A percentile compares a stretch with the other conserved stretches of the same genome.
Conservation (phyloP, 1,284 basidiomycete species). For the Chondrostereum purpureum region DNA sequence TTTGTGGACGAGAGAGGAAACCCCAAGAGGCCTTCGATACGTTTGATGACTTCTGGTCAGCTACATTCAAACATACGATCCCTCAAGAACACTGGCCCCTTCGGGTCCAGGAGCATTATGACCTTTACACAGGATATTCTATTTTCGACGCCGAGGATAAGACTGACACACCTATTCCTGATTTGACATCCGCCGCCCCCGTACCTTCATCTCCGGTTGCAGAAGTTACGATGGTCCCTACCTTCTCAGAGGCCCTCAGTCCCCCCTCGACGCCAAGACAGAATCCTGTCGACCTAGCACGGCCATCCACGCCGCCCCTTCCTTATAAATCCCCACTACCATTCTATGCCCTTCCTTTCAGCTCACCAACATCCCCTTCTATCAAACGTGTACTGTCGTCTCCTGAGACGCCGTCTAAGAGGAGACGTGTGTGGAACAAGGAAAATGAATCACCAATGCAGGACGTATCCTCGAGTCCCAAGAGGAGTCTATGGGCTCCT, state of each 20-base stretch:
- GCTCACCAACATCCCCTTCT: conserved; percentile 17
- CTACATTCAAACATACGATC: conserved; percentile 32
- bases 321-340: conserved; percentile 22
- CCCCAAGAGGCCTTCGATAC: conserved; percentile 32
- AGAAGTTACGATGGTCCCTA: too few relatives aligned
- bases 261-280: conserved; percentile 17
- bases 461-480: conserved; percentile 16
- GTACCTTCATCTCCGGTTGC: neutral
- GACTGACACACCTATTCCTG: neutral
- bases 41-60: conserved; percentile 55
- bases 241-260: conserved; percentile 18
- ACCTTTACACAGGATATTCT: conserved; percentile 5
- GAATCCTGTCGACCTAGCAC: conserved; percentile 16
- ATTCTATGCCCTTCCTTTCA: conserved; percentile 14
- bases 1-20: conserved; percentile 40
- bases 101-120: conserved; percentile 26
- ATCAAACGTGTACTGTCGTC: conserved; percentile 1
- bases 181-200: conserved; percentile 9
- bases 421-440: conserved; percentile 27
- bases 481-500: neutral
- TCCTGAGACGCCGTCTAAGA: conserved; percentile 19
- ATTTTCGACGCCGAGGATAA: conserved; percentile 1
- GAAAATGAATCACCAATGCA: conserved; percentile 26
- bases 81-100: conserved; percentile 47
- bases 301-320: conserved; percentile 26